Evolutionary conservation across 345 rosid species (phyloP).

Genomic region (Corymbia maculata): DNA sequence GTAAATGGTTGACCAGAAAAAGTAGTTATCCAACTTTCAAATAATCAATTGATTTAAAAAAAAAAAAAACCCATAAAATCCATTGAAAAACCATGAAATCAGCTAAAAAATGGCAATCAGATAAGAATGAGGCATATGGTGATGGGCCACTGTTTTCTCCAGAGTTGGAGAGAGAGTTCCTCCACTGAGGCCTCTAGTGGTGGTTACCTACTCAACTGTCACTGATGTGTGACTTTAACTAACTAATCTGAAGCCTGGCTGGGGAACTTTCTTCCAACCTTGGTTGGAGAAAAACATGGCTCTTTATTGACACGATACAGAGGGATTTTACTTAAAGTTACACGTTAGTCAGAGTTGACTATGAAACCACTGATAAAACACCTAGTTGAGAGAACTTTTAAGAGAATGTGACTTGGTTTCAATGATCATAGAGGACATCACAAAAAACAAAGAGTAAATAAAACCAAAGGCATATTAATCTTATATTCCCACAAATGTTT

Average conservation of each 20-base stretch:
- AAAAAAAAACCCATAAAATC: neutral
- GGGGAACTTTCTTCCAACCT: neutral
- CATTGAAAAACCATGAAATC: neutral
- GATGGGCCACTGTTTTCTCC: neutral
- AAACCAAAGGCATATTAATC: neutral
- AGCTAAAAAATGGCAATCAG: neutral
- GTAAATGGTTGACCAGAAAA: neutral
- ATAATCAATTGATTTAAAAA: neutral
- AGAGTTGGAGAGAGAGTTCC: neutral
- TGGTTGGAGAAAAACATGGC: neutral
- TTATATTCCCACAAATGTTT: neutral
- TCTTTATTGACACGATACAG: neutral
- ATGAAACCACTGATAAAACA: neutral
- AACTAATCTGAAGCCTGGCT: neutral
- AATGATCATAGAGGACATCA: neutral
- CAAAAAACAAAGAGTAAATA: neutral
- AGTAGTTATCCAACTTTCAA: neutral
- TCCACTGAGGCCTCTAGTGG: neutral
- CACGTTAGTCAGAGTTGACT: neutral
- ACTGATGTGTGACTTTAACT: neutral
- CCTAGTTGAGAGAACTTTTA: neutral
- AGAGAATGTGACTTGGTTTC: neutral
- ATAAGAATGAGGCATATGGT: neutral
- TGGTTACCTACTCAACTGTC: neutral
- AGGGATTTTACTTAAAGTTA: neutral